Evolutionary conservation across 179 eudicot genomes (phyloP), one percentile per base, ranked within the genome.

Genomic region (Camellia oleifera): DNA sequence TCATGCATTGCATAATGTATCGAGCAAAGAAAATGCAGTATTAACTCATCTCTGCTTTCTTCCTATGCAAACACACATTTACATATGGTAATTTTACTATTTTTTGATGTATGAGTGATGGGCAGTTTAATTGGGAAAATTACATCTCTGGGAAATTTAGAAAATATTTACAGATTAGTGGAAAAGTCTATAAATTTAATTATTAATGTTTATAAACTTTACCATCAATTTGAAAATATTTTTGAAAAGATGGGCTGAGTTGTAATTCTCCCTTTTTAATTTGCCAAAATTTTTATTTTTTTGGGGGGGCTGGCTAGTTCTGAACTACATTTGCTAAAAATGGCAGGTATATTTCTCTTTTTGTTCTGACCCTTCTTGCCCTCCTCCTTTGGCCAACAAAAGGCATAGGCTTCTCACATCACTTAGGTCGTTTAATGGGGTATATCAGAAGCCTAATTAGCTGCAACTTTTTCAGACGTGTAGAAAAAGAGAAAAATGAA

Each of bases 11-110:
- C 73, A 90, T 42, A 85, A 86, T 74, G 84, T 74, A 72, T 88
- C 93, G 72, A 61, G 79, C 83, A 80, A 81, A 72, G 90, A 82
- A 58, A 84, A 88, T 57, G 88, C 84, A 18, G 45, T 91, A 77
- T 83, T 82, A 44, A 83, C 88, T 84, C 87, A 88, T 1, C 87
- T 96, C 61, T 94, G 99, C 88, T 94, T 91, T 87, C 99, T 92
- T 80, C 99, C 99, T 23, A 75, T 50, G 71, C 99, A 96, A 78
- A 76, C 84, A 57, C 87, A 80, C 81, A 89, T 96, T 60, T 96
- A 92, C 85, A 85, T 96, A 78, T 94, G 99, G 99, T 96, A 91
- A 79, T 75, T 40, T 40, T 32, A 32, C 32, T 32, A 32, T 32
- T 32, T 32, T 32, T 32, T 32, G 32, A 32, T 32, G 32, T 32